Conservation (phyloP, 164 flowering plant species). For the Tetrastigma voinierianum region DNA sequence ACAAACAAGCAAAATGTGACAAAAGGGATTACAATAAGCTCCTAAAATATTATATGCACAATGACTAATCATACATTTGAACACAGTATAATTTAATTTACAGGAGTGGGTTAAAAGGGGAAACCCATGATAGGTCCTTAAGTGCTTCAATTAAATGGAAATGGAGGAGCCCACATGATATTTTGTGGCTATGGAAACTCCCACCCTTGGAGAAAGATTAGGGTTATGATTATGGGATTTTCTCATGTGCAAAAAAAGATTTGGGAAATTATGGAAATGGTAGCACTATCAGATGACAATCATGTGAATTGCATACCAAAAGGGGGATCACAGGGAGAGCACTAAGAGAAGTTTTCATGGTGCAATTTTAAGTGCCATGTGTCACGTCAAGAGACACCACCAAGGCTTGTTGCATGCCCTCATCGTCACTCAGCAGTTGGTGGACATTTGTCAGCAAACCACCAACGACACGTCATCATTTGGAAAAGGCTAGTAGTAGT, state of each 20-base stretch:
- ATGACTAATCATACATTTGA: too few relatives aligned
- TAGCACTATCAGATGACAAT: neutral
- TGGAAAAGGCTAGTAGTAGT: neutral
- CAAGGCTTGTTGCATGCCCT: neutral
- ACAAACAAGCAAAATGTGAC: neutral
- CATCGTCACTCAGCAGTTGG: neutral
- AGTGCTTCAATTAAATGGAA: too few relatives aligned
- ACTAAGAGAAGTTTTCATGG: neutral
- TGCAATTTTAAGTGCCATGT: neutral
- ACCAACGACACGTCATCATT: neutral
- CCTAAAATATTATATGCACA: too few relatives aligned
- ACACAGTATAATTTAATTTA: too few relatives aligned
- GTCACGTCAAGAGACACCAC: neutral
- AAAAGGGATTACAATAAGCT: neutral
- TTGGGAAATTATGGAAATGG: too few relatives aligned
- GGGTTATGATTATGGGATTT: neutral
- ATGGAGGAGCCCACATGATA: neutral
- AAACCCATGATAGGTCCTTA: too few relatives aligned
- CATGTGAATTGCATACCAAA: slow-evolving; percentile 2
- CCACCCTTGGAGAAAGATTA: neutral
- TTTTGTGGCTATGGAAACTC: neutral
- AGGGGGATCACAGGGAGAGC: slow-evolving; percentile 1
- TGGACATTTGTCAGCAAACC: slow-evolving; percentile 4
- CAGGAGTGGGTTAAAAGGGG: too few relatives aligned
- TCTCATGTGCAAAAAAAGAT: too few relatives aligned